These are phyloP conservation scores for Flueggea neowawraea DNA, from an alignment of 441 rosid species.

Conservation along the genomic window DNA sequence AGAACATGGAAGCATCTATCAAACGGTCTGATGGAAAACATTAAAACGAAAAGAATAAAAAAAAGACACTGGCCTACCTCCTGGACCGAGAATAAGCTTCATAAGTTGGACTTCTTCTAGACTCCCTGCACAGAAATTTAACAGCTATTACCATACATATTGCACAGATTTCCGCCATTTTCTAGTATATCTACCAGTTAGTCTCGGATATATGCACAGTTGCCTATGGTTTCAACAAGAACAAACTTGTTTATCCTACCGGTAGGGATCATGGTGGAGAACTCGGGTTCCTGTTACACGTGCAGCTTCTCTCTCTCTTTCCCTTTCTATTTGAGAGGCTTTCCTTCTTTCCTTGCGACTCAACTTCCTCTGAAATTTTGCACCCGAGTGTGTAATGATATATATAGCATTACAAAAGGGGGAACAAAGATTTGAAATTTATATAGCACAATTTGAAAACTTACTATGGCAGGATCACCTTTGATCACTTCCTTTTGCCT, in stretches of 20 bases:
- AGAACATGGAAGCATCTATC: slow-evolving; percentile 5
- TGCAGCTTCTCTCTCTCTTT: slow-evolving; percentile 81
- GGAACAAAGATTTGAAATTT: neutral
- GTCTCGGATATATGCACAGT: neutral
- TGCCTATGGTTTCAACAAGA: neutral
- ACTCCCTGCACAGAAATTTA: slow-evolving; percentile 42
- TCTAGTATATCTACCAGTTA: neutral
- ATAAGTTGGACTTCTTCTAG: slow-evolving; percentile 94
- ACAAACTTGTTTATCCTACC: slow-evolving; percentile 35
- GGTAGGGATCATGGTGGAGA: slow-evolving; percentile 84
- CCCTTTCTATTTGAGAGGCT: slow-evolving; percentile 90
- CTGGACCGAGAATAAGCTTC: slow-evolving; percentile 88
- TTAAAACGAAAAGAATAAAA: slow-evolving; percentile 6
- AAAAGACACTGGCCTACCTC: slow-evolving; percentile 38
- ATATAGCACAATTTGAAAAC: slow-evolving; percentile 22
- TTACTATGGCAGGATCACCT: slow-evolving; percentile 97
- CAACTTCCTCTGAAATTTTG: slow-evolving; percentile 64
- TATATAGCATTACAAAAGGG: neutral
- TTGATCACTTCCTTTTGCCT: slow-evolving; percentile 93
- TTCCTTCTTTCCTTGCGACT: slow-evolving; percentile 98
- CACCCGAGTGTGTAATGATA: slow-evolving; percentile 8
- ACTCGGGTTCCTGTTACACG: slow-evolving; percentile 57
- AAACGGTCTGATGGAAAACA: slow-evolving; percentile 7
- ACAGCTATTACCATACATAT: slow-evolving; percentile 13
- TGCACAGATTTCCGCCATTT: neutral